Percentiles rank a stretch among this genome's conserved stretches.
Evolutionary conservation across 148 eudicot species (phyloP).

Genomic region (Vaccinium myrtillus): DNA sequence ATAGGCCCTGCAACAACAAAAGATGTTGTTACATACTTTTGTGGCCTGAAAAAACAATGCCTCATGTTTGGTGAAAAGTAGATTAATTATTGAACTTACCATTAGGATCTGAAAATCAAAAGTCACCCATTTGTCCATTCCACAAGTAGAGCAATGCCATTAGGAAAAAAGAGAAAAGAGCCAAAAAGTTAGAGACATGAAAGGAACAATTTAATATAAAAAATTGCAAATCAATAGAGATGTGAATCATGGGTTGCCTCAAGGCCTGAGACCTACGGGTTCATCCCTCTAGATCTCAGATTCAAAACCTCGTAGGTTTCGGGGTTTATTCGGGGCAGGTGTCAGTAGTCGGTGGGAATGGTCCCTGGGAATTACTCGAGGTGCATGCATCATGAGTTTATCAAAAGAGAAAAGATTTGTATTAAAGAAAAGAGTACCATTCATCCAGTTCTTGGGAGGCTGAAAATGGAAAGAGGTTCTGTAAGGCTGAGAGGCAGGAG

Average conservation of each 20-base stretch:
- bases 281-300: neutral
- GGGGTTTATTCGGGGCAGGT: neutral
- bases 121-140: constrained; percentile 7
- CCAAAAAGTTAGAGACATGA: neutral
- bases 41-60: neutral
- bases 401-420: neutral
- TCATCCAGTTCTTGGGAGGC: constrained; percentile 66
- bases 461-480: constrained; percentile 60
- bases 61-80: neutral
- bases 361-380: neutral
- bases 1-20: constrained; percentile 50
- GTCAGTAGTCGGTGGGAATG: neutral
- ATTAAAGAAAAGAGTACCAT: constrained; percentile 34
- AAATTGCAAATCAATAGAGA: neutral
- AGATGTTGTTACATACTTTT: neutral
- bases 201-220: neutral
- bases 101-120: constrained; percentile 51
- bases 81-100: constrained; percentile 31
- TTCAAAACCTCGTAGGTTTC: neutral
- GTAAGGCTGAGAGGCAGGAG: constrained; percentile 31
- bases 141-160: constrained; percentile 9
- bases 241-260: neutral
- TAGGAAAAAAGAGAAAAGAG: neutral
- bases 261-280: neutral
- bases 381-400: neutral